These are phyloP conservation scores for Fusarium sp. DNA, from an alignment of 2,329 filamentous ascomycete species.

Conservation along the genomic window DNA sequence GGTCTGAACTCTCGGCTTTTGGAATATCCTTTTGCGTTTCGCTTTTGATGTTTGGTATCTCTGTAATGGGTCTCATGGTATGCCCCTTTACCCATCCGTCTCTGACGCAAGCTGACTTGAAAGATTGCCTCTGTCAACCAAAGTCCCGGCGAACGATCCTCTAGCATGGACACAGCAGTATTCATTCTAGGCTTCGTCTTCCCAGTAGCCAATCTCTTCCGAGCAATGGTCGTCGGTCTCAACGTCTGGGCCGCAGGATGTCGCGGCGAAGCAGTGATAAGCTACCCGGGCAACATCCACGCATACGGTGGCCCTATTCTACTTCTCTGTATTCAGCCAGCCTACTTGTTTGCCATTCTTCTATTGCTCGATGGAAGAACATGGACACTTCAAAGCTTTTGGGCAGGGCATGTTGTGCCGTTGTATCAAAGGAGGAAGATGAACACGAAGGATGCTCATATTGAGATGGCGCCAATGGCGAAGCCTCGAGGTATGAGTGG, in stretches of 20 bases:
- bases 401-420: background rate
- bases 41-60: slow-evolving; percentile 1
- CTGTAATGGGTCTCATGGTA: background rate
- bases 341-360: background rate
- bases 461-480: background rate
- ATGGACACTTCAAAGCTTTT: background rate
- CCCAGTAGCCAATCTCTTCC: slow-evolving; percentile 2
- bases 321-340: background rate
- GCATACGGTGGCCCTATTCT: slow-evolving; percentile 2
- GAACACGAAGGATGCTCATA: fast-evolving
- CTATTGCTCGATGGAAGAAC: background rate
- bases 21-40: background rate
- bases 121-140: slow-evolving; percentile 3
- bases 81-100: background rate
- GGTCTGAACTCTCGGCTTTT: background rate
- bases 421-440: background rate
- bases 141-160: background rate
- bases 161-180: background rate
- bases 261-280: background rate
- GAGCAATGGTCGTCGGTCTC: slow-evolving; percentile 1
- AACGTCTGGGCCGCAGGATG: slow-evolving; percentile 6
- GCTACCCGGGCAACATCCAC: background rate
- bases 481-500: background rate
- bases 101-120: background rate
- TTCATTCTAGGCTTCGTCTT: background rate